These are phyloP conservation scores for Lecanicillium sp. DNA, from an alignment of 2,329 filamentous ascomycete genomes.

Conservation along the genomic window DNA sequence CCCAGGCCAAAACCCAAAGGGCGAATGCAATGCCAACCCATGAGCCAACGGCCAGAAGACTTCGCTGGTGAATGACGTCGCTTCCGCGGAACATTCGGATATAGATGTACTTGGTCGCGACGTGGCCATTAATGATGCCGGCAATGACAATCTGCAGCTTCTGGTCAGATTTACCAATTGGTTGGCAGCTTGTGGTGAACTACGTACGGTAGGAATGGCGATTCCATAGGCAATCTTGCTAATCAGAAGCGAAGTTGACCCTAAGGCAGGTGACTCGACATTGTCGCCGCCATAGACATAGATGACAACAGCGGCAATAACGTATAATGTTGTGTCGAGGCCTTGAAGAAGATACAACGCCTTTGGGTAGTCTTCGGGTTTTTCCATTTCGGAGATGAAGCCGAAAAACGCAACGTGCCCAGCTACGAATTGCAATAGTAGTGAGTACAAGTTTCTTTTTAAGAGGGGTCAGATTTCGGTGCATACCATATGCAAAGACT, in stretches of 20 bases:
- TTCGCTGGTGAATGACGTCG: slow-evolving; percentile 25
- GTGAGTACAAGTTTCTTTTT: too few relatives aligned
- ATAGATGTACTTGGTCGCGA: slow-evolving; percentile 28
- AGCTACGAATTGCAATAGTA: background rate
- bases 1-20: slow-evolving; percentile 20
- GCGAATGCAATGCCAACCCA: slow-evolving; percentile 25
- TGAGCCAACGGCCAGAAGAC: slow-evolving; percentile 23
- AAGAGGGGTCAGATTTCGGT: background rate
- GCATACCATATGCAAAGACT: slow-evolving; percentile 47
- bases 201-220: slow-evolving; percentile 39
- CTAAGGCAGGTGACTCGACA: slow-evolving; percentile 54
- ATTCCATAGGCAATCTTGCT: slow-evolving; percentile 56
- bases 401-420: slow-evolving; percentile 54
- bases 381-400: slow-evolving; percentile 57
- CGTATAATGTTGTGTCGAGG: slow-evolving; percentile 47
- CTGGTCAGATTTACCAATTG: background rate
- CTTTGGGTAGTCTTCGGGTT: slow-evolving; percentile 51
- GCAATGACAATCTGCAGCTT: slow-evolving; percentile 9
- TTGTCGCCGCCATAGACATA: slow-evolving; percentile 55
- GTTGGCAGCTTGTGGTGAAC: background rate
- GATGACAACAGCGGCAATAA: slow-evolving; percentile 50
- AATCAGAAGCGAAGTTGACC: slow-evolving; percentile 48
- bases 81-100: slow-evolving; percentile 29
- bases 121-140: background rate
- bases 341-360: slow-evolving; percentile 51